Evolutionary conservation across 441 rosid species (phyloP).

Genomic region (Kokia cookei): DNA sequence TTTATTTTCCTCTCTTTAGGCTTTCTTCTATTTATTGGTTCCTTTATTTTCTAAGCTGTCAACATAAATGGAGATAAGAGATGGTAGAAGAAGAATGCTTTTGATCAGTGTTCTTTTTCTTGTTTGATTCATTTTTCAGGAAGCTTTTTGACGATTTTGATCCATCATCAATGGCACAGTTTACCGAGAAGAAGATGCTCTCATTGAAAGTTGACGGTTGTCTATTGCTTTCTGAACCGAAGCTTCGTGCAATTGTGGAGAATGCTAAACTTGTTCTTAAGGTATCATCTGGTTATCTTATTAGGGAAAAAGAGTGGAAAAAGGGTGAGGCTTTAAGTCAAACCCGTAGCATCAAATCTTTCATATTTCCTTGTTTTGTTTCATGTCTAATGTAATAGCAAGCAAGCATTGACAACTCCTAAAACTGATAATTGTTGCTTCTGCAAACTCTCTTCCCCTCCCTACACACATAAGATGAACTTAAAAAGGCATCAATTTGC

Average conservation of each 20-base stretch:
- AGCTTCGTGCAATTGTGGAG: constrained; percentile 71
- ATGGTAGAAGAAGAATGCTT: neutral
- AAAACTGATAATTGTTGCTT: neutral
- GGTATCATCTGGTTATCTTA: constrained; percentile 30
- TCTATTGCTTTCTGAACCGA: constrained; percentile 67
- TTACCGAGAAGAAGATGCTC: constrained; percentile 64
- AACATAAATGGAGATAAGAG: neutral
- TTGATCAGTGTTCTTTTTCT: constrained; percentile 2
- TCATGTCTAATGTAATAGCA: neutral
- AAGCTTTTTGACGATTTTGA: constrained; percentile 67
- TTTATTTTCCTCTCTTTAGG: neutral
- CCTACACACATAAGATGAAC: neutral
- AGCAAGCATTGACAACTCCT: neutral
- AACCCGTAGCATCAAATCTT: constrained; percentile 3
- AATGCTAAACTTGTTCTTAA: constrained; percentile 64
- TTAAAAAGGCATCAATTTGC: neutral
- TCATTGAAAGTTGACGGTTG: constrained; percentile 60
- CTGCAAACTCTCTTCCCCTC: neutral
- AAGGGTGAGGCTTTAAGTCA: neutral
- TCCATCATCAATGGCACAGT: constrained; percentile 50
- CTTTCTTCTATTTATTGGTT: neutral
- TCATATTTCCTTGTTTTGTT: neutral
- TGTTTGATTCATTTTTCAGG: constrained; percentile 37
- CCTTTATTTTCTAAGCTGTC: neutral
- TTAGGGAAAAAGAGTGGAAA: neutral